Evolutionary conservation across 371 early-diverging fungal genomes (phyloP).

Genomic region (Parasitella parasitica): DNA sequence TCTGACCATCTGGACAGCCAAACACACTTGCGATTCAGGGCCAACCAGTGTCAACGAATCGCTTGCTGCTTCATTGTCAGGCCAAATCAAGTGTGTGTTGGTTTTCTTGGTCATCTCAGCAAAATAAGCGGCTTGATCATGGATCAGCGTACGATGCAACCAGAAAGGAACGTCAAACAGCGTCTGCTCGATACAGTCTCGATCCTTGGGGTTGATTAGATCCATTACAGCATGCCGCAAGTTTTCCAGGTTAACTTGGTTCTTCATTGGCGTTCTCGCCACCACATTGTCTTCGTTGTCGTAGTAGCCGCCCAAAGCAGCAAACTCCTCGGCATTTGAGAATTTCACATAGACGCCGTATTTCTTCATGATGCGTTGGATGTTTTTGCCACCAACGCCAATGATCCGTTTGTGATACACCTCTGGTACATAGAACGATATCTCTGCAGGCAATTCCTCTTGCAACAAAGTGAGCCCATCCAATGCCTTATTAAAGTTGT

Average conservation of each 20-base stretch:
- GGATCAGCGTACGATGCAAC: conserved; percentile 48
- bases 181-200: conserved; percentile 41
- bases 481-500: conserved; percentile 48
- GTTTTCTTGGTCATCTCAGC: conserved; percentile 51
- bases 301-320: conserved; percentile 69
- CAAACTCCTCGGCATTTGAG: conserved; percentile 74
- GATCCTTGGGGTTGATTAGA: conserved; percentile 59
- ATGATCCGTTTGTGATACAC: conserved; percentile 89
- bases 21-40: conserved; percentile 41
- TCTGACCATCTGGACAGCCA: conserved; percentile 38
- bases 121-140: conserved; percentile 34
- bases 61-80: conserved; percentile 45
- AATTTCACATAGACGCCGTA: conserved; percentile 94
- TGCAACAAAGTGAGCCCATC: conserved; percentile 67
- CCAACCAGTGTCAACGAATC: conserved; percentile 39
- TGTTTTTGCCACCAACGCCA: conserved; percentile 91
- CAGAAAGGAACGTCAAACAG: conserved; percentile 45
- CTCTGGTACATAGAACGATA: conserved; percentile 83
- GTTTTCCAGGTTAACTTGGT: conserved; percentile 61
- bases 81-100: conserved; percentile 54
- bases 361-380: conserved; percentile 91
- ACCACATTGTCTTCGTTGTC: conserved; percentile 80
- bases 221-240: conserved; percentile 71
- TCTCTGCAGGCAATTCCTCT: conserved; percentile 81
- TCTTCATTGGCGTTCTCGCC: conserved; percentile 80